phyloP scores from a whole-genome alignment of 345 rosid genomes.

The Cardamine chenopodiifolia region DNA sequence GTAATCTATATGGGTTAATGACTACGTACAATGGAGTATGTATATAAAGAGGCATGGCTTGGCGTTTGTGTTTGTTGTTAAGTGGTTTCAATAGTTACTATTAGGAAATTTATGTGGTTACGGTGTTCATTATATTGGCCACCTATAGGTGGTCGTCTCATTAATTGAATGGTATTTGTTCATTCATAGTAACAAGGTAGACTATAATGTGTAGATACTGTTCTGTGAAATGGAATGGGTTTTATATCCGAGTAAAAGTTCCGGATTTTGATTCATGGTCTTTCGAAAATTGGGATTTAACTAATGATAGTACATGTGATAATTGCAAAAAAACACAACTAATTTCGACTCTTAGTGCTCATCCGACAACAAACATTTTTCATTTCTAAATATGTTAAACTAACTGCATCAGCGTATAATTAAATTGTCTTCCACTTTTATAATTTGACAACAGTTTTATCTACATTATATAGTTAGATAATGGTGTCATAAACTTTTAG shows the following conservation, averaged over 20 bases:
- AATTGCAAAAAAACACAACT: conserved; percentile 1
- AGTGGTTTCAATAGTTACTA: conserved; percentile 21
- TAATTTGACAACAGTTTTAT: neutral
- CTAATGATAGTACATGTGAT: neutral
- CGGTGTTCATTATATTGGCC: neutral
- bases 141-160: neutral
- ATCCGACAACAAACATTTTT: neutral
- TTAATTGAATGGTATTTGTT: neutral
- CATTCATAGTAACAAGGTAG: neutral
- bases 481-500: neutral
- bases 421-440: neutral
- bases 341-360: neutral
- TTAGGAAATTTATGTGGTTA: conserved; percentile 12
- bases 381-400: neutral
- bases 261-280: neutral
- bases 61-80: conserved; percentile 34
- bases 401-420: neutral
- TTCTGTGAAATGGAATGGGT: neutral
- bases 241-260: neutral
- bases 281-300: neutral
- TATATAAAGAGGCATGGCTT: conserved; percentile 14
- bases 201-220: neutral
- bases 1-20: conserved; percentile 32
- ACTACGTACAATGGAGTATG: conserved; percentile 16
- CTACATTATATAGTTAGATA: neutral